A percentile compares a stretch with the other conserved stretches of the same genome.
phyloP scores from a whole-genome alignment of 2,329 filamentous ascomycete species.

The Thermochaetoides dissita region DNA sequence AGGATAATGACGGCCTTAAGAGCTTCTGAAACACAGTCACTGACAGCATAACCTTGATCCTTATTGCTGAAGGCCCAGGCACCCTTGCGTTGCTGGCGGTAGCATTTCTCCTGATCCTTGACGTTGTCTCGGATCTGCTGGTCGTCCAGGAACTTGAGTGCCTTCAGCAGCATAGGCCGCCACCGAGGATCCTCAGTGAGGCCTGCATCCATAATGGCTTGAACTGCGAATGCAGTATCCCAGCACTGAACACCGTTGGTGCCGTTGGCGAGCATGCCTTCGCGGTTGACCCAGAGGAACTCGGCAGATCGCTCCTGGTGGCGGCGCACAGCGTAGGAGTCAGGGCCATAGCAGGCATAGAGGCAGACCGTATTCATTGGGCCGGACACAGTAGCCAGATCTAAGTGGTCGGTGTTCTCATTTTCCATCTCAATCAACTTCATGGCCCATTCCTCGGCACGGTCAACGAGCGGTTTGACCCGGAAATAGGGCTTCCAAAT shows the following conservation, averaged over 20 bases:
- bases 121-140: constrained; percentile 85
- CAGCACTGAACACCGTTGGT: constrained; percentile 97
- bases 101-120: constrained; percentile 62
- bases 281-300: constrained; percentile 78
- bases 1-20: constrained; percentile 71
- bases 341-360: constrained; percentile 72
- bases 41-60: constrained; percentile 87
- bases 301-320: constrained; percentile 75
- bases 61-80: constrained; percentile 93
- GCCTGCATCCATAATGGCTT: constrained; percentile 65
- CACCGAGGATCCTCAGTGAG: constrained; percentile 65
- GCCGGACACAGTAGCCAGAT: constrained; percentile 77
- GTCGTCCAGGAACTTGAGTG: constrained; percentile 71
- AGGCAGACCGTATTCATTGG: constrained; percentile 82
- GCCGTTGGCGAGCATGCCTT: constrained; percentile 89
- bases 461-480: constrained; percentile 46
- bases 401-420: constrained; percentile 75
- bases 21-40: constrained; percentile 85
- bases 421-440: constrained; percentile 82
- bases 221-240: constrained; percentile 87
- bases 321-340: constrained; percentile 54
- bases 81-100: constrained; percentile 81
- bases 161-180: constrained; percentile 69
- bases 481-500: constrained; percentile 72
- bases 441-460: constrained; percentile 69